phyloP scores from a whole-genome alignment of 2,329 filamentous ascomycete genomes.

The Capronia coronata region DNA sequence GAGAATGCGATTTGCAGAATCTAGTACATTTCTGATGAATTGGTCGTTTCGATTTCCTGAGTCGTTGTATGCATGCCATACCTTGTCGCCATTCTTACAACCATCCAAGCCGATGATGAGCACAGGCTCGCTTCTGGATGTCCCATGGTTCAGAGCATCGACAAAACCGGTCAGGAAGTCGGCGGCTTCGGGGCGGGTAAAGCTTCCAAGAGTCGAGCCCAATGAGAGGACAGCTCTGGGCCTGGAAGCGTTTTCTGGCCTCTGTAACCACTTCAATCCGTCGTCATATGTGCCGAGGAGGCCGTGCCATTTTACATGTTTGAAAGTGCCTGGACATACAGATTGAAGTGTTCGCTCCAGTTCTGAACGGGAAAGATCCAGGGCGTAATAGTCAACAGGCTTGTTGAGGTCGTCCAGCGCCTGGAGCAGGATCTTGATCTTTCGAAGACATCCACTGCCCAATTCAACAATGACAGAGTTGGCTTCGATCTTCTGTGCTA shows the following conservation, averaged over 20 bases:
- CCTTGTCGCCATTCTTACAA: constrained; percentile 66
- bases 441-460: constrained; percentile 79
- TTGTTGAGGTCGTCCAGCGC: constrained; percentile 72
- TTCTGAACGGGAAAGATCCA: constrained; percentile 76
- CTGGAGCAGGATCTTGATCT: constrained; percentile 76
- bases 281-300: constrained; percentile 90
- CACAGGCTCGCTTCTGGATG: constrained; percentile 5
- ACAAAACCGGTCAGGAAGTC: constrained; percentile 67
- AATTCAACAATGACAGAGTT: constrained; percentile 79
- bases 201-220: constrained; percentile 78
- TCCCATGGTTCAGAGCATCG: constrained; percentile 47
- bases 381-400: constrained; percentile 77
- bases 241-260: constrained; percentile 53
- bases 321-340: constrained; percentile 59
- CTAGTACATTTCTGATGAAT: constrained; percentile 79
- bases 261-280: constrained; percentile 75
- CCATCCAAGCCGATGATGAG: constrained; percentile 80
- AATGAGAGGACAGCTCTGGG: constrained; percentile 75
- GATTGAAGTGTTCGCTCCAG: constrained; percentile 75
- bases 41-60: constrained; percentile 65
- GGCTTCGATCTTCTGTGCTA: constrained; percentile 65
- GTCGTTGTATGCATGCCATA: constrained; percentile 76
- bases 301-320: constrained; percentile 71
- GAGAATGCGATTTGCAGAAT: constrained; percentile 75
- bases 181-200: constrained; percentile 64